Conservation (phyloP, 1,284 basidiomycete genomes). For the Puccinia novopanici region DNA sequence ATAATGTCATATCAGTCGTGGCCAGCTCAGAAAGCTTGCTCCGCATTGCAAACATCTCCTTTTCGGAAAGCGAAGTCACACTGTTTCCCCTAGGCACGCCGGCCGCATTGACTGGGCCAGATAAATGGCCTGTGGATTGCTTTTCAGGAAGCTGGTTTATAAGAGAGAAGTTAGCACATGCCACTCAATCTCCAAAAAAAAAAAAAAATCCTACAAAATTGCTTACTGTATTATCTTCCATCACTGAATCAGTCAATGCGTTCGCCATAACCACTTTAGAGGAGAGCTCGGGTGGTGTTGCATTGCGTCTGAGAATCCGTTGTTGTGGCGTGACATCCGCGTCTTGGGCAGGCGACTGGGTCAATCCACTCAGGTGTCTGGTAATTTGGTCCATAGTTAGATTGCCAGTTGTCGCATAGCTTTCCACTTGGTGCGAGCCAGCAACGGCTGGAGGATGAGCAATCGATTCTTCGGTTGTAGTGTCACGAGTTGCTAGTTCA, state of each 20-base stretch:
- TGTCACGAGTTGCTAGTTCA: constrained; percentile 43
- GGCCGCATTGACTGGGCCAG: constrained; percentile 26
- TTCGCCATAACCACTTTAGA: constrained; percentile 40
- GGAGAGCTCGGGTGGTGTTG: constrained; percentile 23
- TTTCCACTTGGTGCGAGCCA: background rate
- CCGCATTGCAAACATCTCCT: constrained; percentile 32
- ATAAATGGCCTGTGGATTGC: constrained; percentile 40
- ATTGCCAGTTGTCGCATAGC: background rate
- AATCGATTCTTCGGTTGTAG: constrained; percentile 41
- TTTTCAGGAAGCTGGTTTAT: constrained; percentile 32
- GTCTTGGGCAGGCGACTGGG: constrained; percentile 9
- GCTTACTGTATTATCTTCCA: constrained; percentile 48
- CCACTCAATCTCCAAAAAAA: background rate
- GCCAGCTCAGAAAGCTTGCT: constrained; percentile 16
- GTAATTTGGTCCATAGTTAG: constrained; percentile 48
- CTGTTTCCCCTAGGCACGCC: constrained; percentile 23
- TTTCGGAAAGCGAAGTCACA: constrained; percentile 7
- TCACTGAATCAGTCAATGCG: constrained; percentile 26
- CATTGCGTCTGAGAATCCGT: constrained; percentile 18
- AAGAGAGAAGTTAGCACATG: background rate
- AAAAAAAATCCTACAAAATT: background rate
- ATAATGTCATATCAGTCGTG: constrained; percentile 33
- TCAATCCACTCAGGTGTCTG: constrained; percentile 43
- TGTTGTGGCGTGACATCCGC: constrained; percentile 21
- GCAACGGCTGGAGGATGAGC: constrained; percentile 41